Conservation (phyloP, 106 monocot species). For the Phalaenopsis aphrodite region DNA sequence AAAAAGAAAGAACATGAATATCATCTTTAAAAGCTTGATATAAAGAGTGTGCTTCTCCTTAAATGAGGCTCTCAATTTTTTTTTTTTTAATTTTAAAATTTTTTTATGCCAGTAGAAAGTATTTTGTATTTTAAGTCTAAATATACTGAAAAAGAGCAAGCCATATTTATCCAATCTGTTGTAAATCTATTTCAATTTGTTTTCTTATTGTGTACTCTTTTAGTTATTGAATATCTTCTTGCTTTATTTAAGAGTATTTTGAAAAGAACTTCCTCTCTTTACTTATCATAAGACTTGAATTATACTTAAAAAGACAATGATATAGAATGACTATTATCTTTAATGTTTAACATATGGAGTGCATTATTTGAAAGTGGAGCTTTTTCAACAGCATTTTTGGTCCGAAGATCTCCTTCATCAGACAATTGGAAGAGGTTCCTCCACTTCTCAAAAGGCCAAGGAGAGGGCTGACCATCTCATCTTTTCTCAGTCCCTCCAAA, state of each 20-base stretch:
- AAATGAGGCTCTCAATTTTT: neutral
- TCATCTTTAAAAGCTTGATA: neutral
- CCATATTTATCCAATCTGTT: neutral
- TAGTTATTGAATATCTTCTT: neutral
- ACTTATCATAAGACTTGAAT: neutral
- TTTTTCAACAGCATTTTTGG: conserved; percentile 30
- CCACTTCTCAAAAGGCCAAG: conserved; percentile 32
- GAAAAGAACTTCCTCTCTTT: neutral
- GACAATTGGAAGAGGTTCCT: conserved; percentile 39
- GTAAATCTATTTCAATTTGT: neutral
- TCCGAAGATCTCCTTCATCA: conserved; percentile 62
- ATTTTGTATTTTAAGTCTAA: neutral
- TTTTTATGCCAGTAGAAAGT: neutral
- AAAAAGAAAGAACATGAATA: no score
- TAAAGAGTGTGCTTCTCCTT: neutral
- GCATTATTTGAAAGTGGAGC: neutral
- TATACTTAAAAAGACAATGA: neutral
- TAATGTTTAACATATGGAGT: neutral
- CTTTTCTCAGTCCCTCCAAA: conserved; percentile 33
- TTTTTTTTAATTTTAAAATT: neutral
- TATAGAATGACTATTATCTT: neutral
- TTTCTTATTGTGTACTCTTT: neutral
- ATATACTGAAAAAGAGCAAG: neutral
- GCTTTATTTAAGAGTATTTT: neutral
- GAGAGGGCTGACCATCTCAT: conserved; percentile 45